A percentile compares a stretch with the other conserved stretches of the same genome.
Evolutionary conservation across 2,329 filamentous ascomycete genomes (phyloP).

Genomic region (Alternaria burnsii): DNA sequence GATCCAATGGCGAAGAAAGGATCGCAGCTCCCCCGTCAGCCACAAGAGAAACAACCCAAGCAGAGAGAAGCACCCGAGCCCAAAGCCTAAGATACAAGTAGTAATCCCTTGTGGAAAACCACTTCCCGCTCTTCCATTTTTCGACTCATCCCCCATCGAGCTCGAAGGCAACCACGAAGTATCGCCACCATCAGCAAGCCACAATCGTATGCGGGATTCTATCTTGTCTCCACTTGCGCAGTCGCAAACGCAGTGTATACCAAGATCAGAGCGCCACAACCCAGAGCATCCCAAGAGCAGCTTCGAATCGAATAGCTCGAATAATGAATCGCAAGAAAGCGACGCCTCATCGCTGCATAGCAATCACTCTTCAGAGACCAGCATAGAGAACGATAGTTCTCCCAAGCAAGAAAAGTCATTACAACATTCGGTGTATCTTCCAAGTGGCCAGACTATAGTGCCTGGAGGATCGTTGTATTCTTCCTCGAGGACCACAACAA

Average conservation of each 20-base stretch:
- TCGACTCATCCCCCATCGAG: slow-evolving; percentile 34
- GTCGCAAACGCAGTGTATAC: slow-evolving; percentile 22
- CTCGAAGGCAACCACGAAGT: slow-evolving; percentile 33
- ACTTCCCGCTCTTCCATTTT: slow-evolving; percentile 42
- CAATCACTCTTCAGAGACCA: slow-evolving; percentile 51
- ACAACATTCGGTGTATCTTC: slow-evolving; percentile 29
- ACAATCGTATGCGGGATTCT: slow-evolving; percentile 35
- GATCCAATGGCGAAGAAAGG: slow-evolving; percentile 51
- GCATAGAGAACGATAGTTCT: slow-evolving; percentile 43
- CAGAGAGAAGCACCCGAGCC: slow-evolving; percentile 29
- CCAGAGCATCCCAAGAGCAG: slow-evolving; percentile 21
- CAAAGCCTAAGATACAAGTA: slow-evolving; percentile 48
- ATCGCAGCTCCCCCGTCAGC: slow-evolving; percentile 12
- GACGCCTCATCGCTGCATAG: slow-evolving; percentile 53
- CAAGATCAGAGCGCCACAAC: slow-evolving; percentile 7
- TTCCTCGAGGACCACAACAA: slow-evolving; percentile 9
- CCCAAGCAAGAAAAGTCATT: slow-evolving; percentile 24
- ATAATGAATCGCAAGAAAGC: slow-evolving; percentile 47
- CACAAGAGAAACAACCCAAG: slow-evolving; percentile 18
- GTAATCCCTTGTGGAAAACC: slow-evolving; percentile 48
- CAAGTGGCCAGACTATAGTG: slow-evolving; percentile 26
- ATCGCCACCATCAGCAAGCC: slow-evolving; percentile 44
- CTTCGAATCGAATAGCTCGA: slow-evolving; percentile 41
- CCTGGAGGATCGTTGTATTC: slow-evolving; percentile 38
- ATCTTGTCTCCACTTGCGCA: slow-evolving; percentile 43